Base-by-base conservation (phyloP, 768 basidiomycete species). In the Agaricus subrufescens region DNA sequence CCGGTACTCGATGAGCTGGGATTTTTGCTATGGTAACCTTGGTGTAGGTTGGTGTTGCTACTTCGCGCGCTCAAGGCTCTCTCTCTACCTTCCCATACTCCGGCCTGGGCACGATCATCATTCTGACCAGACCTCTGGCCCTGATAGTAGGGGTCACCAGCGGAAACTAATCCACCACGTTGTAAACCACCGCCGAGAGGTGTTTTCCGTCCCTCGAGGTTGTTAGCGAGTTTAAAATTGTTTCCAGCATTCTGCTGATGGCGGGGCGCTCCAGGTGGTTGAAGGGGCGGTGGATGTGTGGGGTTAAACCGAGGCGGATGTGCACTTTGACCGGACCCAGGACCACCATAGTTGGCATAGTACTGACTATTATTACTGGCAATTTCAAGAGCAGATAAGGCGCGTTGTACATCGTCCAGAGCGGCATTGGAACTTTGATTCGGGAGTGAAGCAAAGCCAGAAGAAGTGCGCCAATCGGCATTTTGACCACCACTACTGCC, bases 361-460 rank as follows among this genome's bases (percentile, higher is more conserved):
- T 74, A 70, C 66, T 69, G 67, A 15, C 55, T 50, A 26, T 61
- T 58, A 8, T 59, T 61, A 29, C 73, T 74, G 4, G 75, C 69
- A 30, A 92, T 71, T 62, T 91, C 89, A 53, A 93, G 74, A 34
- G 80, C 71, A 14, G 86, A 84, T 26, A 92, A 73, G 15, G 87
- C 91, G 42, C 84, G 82, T 61, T 87, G 81, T 14, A 92, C 84
- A 53, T 93, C 90, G 60, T 92, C 91, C 56, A 91, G 80, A 46
- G 74, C 73, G 10, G 68, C 54, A 51, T 69, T 71, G 44, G 61
- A 65, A 30, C 45, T 57, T 69, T 61, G 58, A 68, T 67, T 74
- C 43, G 72, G 57, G 45, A 64, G 57, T 45, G 55, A 59, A 55
- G 50, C 66, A 4, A 73, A 68, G 23, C 72, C 60, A 12, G 48